Evolutionary conservation across 2,329 filamentous ascomycete species (phyloP), one percentile per base, ranked within the genome.

Genomic region (Nemania sp.): DNA sequence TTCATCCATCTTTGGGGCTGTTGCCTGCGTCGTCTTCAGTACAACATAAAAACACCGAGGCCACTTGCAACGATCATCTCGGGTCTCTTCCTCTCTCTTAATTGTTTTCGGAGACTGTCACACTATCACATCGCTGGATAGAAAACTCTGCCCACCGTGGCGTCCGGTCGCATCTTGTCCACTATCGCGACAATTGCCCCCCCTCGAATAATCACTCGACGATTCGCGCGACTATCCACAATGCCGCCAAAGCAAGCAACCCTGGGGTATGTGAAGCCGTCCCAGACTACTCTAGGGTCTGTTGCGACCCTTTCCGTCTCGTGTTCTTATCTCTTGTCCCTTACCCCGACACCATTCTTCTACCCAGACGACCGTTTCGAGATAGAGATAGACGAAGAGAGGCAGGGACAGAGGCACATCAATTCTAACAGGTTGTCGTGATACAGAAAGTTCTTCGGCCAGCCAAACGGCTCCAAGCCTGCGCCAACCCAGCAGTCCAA

Each of bases 371-470:
- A n/a, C n/a, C n/a, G n/a, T n/a, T n/a, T n/a, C n/a, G n/a, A n/a
- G n/a, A n/a, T n/a, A n/a, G n/a, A n/a, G n/a, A n/a, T n/a, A n/a
- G n/a, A n/a, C n/a, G n/a, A n/a, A n/a, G n/a, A n/a, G n/a, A n/a
- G n/a, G n/a, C n/a, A n/a, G n/a, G n/a, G n/a, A n/a, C n/a, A n/a
- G n/a, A n/a, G n/a, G n/a, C n/a, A n/a, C n/a, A n/a, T n/a, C n/a
- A n/a, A n/a, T n/a, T n/a, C n/a, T n/a, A n/a, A n/a, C n/a, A 68
- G 50, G 64, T 46, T 13, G 21, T 61, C 48, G 66, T 54, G 2
- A 45, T 63, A 57, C 66, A 98, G 94, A 63, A 95, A 94, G 74
- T 97, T 97, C 79, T 96, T 97, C 73, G 86, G 86, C 18, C 83
- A 85, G 43, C 81, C 83, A 25, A 85, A 85, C 69, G 88, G 86